These are phyloP conservation scores for Gyrodon lividus DNA, from an alignment of 768 basidiomycete genomes.

Conservation along the genomic window DNA sequence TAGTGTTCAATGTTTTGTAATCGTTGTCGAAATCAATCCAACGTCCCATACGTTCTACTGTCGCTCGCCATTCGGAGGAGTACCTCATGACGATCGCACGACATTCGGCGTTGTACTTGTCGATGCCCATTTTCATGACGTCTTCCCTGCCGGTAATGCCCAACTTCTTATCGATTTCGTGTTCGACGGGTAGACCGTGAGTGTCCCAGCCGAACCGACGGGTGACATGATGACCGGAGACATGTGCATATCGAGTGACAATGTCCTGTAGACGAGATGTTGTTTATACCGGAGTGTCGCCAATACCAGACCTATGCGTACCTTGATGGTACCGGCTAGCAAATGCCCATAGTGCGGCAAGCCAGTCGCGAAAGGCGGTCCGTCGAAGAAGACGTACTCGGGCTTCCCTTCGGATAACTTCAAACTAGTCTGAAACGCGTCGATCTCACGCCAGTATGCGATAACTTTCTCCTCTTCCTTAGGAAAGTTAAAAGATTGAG, in stretches of 20 bases:
- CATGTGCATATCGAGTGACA: constrained; percentile 93
- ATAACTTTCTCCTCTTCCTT: constrained; percentile 90
- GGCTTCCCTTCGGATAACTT: constrained; percentile 91
- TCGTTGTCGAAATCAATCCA: constrained; percentile 99
- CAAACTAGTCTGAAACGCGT: constrained; percentile 93
- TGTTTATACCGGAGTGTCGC: constrained; percentile 5
- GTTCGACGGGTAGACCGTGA: constrained; percentile 97
- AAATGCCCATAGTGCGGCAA: constrained; percentile 95
- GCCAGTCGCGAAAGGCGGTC: constrained; percentile 96
- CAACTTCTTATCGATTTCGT: constrained; percentile 97
- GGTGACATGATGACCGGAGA: constrained; percentile 88
- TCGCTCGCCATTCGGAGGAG: constrained; percentile 87
- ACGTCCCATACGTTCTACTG: constrained; percentile 96
- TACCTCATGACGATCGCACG: constrained; percentile 97
- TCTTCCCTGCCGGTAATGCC: constrained; percentile 91
- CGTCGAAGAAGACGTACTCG: constrained; percentile 94
- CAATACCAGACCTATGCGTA: constrained; percentile 30
- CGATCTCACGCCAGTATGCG: constrained; percentile 91
- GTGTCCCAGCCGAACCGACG: constrained; percentile 99
- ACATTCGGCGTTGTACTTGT: constrained; percentile 96
- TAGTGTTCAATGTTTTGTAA: constrained; percentile 92
- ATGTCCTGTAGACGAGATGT: constrained; percentile 68
- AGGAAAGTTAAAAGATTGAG: constrained; percentile 76
- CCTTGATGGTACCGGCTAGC: constrained; percentile 92
- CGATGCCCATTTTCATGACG: constrained; percentile 94